A percentile compares a stretch with the other conserved stretches of the same genome.
phyloP scores from a whole-genome alignment of 371 early-diverging fungal species.

The Haplosporangium sp. region DNA sequence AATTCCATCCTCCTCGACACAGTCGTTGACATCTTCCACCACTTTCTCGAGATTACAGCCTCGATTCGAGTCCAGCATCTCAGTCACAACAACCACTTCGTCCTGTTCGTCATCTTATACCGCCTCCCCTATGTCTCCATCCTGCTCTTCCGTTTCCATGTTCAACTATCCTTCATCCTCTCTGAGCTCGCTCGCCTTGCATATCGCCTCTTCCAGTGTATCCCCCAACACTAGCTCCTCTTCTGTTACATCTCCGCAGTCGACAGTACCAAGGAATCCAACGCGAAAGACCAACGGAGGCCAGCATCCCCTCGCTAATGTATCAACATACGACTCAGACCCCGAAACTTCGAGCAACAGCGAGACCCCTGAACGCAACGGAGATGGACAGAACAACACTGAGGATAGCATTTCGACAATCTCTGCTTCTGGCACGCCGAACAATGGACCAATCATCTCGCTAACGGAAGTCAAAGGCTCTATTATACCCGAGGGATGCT shows the following conservation, averaged over 20 bases:
- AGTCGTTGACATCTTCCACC: neutral
- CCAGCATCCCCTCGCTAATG: conserved; percentile 41
- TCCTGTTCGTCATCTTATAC: conserved; percentile 1
- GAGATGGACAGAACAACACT: neutral
- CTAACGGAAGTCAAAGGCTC: neutral
- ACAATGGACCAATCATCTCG: too few species aligned
- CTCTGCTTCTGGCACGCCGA: too few species aligned
- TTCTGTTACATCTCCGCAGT: neutral
- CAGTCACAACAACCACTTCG: conserved; percentile 4
- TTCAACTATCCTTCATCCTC: conserved; percentile 18
- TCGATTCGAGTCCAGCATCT: conserved; percentile 12
- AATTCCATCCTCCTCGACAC: too few species aligned
- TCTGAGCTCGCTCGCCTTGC: conserved; percentile 20
- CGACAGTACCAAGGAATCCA: conserved; percentile 17
- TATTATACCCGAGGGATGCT: neutral
- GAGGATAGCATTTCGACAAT: neutral
- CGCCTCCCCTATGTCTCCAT: neutral
- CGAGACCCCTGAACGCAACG: too few species aligned
- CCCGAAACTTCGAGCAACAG: neutral
- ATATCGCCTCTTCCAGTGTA: conserved; percentile 5
- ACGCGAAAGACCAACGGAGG: conserved; percentile 9
- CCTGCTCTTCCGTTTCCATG: conserved; percentile 24
- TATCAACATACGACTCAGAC: conserved; percentile 34
- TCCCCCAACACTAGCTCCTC: conserved; percentile 2
- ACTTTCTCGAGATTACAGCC: conserved; percentile 8